These are phyloP conservation scores for Fraxinus sp. DNA, from an alignment of 305 asterid genomes.

Conservation along the genomic window DNA sequence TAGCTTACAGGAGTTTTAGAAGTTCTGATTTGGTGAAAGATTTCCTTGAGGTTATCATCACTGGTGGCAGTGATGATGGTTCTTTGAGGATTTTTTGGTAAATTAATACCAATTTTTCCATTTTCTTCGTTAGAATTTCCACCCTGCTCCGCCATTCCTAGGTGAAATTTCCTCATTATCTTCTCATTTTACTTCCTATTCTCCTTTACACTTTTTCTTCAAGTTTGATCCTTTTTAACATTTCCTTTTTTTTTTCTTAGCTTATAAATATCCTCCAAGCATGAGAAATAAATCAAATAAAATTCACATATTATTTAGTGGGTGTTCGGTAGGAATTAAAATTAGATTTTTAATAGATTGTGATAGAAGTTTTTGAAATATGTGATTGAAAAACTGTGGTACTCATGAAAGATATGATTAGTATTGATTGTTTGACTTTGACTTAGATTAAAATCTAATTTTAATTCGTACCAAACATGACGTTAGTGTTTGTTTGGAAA, in stretches of 20 bases:
- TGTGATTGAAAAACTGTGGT: no score
- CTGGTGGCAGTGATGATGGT: slow-evolving; percentile 40
- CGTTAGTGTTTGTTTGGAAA: neutral
- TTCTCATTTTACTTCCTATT: neutral
- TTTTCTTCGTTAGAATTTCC: neutral
- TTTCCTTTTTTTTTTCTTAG: neutral
- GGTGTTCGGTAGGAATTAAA: no score
- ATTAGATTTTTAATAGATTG: no score
- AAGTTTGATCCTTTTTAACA: neutral
- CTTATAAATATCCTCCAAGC: no score
- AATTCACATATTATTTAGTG: neutral
- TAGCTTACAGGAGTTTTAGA: slow-evolving; percentile 51
- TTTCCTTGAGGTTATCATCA: slow-evolving; percentile 62
- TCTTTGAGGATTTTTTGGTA: neutral
- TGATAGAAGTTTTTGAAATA: no score
- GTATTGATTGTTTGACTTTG: no score
- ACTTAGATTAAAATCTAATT: no score
- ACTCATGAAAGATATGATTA: no score
- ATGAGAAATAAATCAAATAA: neutral
- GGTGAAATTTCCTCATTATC: neutral
- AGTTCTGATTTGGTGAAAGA: slow-evolving; percentile 59
- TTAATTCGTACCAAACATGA: no score
- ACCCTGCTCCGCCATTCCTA: neutral
- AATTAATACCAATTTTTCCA: neutral
- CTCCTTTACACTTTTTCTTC: neutral